Evolutionary conservation across 495 filamentous ascomycete genomes (phyloP), one percentile per base, ranked within the genome.

Genomic region (Bathelium albidoporum): DNA sequence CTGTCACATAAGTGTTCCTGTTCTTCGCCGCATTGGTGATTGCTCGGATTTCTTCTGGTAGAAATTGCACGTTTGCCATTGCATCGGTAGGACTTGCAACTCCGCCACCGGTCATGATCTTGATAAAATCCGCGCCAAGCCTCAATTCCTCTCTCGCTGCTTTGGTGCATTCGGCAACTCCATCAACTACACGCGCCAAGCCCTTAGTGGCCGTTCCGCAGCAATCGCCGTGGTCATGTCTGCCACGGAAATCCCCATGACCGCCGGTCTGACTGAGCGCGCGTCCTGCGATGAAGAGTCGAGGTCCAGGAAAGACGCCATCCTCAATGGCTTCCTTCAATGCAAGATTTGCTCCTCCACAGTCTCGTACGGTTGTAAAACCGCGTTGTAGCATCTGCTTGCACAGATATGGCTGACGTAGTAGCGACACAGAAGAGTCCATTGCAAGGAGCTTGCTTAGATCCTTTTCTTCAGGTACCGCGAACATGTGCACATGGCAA

Each of bases 21-120:
- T 81, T 75, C 32, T 67, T 68, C 0, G 81, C 80, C 36, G 76
- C 77, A 43, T 74, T 73, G 12, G 72, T 71, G 62, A 85, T 80
- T 0, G 79, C 81, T 22, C 72, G 72, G 52, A 83, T 79, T 65
- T 85, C 82, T 26, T 77, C 77, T 26, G 71, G 64, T 1, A 80
- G 78, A 70, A 82, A 84, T 66, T 84, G 82, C 1, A 79, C 70
- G 60, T 74, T 74, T 31, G 79, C 74, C 16, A 84, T 63, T 58
- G 69, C 69, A 66, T 83, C 81, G 0, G 81, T 80, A 0, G 80
- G 80, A 31, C 71, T 76, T 0, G 77, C 81, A 4, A 84, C 82
- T 2, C 82, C 81, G 3, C 81, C 81, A 2, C 77, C 77, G 14
- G 74, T 71, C 81, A 84, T 83, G 61, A 84, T 83, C 71, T 84